Conservation (phyloP, 306 rosid species). For the Medicago lupulina region DNA sequence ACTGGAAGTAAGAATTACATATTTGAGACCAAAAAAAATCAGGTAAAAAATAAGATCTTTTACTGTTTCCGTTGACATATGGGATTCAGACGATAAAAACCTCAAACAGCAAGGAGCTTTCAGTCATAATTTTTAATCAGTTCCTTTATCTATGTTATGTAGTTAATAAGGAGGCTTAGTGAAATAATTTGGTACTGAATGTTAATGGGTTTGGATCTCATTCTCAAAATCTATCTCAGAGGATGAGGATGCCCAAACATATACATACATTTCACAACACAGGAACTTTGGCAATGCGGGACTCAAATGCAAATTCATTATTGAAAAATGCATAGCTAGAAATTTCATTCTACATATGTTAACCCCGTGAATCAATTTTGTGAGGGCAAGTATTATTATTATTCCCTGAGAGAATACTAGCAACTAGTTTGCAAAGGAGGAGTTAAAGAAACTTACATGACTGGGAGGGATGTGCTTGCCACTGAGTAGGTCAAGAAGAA, state of each 20-base stretch:
- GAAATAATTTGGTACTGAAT: constrained; percentile 10
- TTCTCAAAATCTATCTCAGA: background rate
- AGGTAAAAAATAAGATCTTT: background rate
- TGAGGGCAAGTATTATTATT: constrained; percentile 15
- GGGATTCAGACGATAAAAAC: too few species aligned
- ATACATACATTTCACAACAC: background rate
- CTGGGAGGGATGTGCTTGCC: constrained; percentile 99
- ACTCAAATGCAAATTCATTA: background rate
- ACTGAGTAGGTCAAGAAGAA: constrained; percentile 93
- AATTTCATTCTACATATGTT: constrained; percentile 9
- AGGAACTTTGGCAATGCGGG: background rate
- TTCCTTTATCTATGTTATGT: background rate
- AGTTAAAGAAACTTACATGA: constrained; percentile 67
- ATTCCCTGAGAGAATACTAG: background rate
- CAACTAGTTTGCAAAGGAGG: constrained; percentile 6
- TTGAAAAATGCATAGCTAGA: constrained; percentile 23
- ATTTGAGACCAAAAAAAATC: constrained; percentile 24
- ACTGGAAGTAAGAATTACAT: background rate
- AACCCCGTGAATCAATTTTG: constrained; percentile 1
- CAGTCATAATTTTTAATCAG: background rate
- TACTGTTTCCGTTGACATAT: too few species aligned
- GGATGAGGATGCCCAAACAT: background rate
- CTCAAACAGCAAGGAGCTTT: too few species aligned
- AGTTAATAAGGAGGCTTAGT: constrained; percentile 27
- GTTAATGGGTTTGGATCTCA: background rate